Evolutionary conservation across 2,329 filamentous ascomycete genomes (phyloP).

Genomic region (Exophiala calicioides): DNA sequence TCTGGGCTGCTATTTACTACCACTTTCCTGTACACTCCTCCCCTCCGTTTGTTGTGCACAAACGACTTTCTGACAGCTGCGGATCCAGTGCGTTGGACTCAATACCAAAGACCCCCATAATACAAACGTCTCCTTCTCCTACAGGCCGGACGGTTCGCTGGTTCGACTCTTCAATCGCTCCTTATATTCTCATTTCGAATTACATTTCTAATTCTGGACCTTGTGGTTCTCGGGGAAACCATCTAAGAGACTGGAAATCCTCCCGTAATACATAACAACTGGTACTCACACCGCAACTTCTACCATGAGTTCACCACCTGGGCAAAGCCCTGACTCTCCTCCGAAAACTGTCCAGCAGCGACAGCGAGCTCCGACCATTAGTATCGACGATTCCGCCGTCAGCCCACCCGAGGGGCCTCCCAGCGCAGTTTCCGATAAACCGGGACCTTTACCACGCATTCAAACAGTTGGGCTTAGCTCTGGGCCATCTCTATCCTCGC

Average conservation of each 20-base stretch:
- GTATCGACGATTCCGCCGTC: conserved; percentile 57
- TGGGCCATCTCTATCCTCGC: conserved; percentile 34
- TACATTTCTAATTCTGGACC: not conserved
- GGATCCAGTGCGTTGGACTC: conserved; percentile 5
- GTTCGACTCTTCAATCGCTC: not conserved
- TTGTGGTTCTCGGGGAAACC: not conserved
- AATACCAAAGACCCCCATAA: conserved; percentile 7
- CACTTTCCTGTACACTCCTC: conserved; percentile 3
- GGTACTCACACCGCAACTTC: conserved; percentile 1
- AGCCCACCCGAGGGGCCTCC: conserved; percentile 11
- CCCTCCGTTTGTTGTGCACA: not conserved
- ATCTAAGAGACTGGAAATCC: conserved; percentile 3
- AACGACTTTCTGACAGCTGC: conserved; percentile 4
- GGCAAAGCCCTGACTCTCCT: conserved; percentile 16
- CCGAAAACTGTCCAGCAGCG: conserved; percentile 14
- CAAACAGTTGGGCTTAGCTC: conserved; percentile 42
- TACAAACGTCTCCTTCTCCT: conserved; percentile 12
- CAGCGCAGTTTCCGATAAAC: conserved; percentile 34
- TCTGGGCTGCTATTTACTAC: not conserved
- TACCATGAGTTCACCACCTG: conserved; percentile 20
- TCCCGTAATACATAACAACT: conserved; percentile 1
- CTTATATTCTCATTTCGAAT: conserved; percentile 1
- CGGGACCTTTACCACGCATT: conserved; percentile 40
- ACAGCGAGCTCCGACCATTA: conserved; percentile 54
- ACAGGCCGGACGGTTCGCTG: conserved; percentile 1